Evolutionary conservation across 192 early-diverging fungal species (phyloP).

Genomic region (Rhizophagus prolifer): DNA sequence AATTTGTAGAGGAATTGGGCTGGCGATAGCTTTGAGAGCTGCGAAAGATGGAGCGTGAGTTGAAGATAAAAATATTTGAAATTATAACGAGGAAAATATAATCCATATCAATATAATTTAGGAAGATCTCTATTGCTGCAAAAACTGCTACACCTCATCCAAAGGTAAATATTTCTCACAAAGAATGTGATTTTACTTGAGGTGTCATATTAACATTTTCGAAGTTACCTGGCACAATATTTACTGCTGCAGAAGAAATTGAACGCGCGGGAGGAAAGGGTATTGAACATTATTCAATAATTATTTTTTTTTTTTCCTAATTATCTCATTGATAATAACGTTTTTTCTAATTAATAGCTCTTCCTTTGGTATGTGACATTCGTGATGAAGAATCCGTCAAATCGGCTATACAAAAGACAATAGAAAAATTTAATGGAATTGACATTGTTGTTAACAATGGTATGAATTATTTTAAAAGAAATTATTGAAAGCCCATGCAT

Average conservation of each 20-base stretch:
- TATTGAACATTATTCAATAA: background rate
- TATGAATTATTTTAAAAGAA: background rate
- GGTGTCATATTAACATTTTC: background rate
- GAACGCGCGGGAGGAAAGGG: conserved; percentile 68
- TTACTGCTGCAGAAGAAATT: conserved; percentile 72
- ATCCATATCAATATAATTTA: conserved; percentile 62
- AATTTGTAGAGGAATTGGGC: conserved; percentile 65
- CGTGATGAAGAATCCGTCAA: conserved; percentile 75
- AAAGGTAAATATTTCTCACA: conserved; percentile 41
- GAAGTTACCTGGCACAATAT: conserved; percentile 83
- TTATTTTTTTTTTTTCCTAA: no score
- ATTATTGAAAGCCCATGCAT: background rate
- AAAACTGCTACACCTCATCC: conserved; percentile 72
- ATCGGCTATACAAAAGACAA: conserved; percentile 64
- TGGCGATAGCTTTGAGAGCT: conserved; percentile 69
- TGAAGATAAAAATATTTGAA: background rate
- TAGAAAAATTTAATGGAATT: conserved; percentile 70
- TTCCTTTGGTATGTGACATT: conserved; percentile 82
- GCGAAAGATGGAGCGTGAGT: conserved; percentile 44
- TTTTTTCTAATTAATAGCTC: conserved; percentile 39
- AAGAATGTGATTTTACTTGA: background rate
- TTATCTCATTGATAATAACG: no score
- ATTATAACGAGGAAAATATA: conserved; percentile 46
- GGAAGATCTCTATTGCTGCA: conserved; percentile 69
- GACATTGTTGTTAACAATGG: conserved; percentile 81